Percentiles rank a stretch among this genome's conserved stretches.
Evolutionary conservation across 345 rosid genomes (phyloP).

Genomic region (Pistacia integerrima): DNA sequence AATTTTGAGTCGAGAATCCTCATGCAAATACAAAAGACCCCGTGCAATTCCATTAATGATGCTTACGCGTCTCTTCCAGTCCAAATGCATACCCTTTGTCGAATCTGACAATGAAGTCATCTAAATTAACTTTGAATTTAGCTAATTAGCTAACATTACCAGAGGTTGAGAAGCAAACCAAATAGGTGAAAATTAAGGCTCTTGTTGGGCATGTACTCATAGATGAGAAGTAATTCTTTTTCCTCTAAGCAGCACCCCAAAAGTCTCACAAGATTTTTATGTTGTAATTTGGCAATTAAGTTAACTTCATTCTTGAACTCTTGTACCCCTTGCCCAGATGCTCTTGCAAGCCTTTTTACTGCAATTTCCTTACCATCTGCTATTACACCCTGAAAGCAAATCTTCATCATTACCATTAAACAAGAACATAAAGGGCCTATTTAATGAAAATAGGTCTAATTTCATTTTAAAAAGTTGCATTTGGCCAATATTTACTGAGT

Average conservation of each 20-base stretch:
- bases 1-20: slow-evolving; percentile 38
- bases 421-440: too few species aligned
- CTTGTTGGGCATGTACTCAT: slow-evolving; percentile 32
- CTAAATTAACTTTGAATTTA: neutral
- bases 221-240: slow-evolving; percentile 21
- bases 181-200: slow-evolving; percentile 30
- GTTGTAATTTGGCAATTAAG: slow-evolving; percentile 27
- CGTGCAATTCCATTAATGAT: slow-evolving; percentile 42
- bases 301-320: slow-evolving; percentile 31
- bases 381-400: slow-evolving; percentile 1
- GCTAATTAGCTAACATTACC: neutral
- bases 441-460: too few species aligned
- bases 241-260: slow-evolving; percentile 31
- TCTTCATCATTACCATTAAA: neutral
- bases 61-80: slow-evolving; percentile 32
- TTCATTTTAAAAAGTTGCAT: too few species aligned
- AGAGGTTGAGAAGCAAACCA: slow-evolving; percentile 22
- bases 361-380: slow-evolving; percentile 12
- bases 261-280: slow-evolving; percentile 30
- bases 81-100: neutral
- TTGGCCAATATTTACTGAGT: too few species aligned
- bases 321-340: slow-evolving; percentile 26
- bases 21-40: slow-evolving; percentile 40
- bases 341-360: slow-evolving; percentile 21
- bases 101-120: slow-evolving; percentile 5